These are phyloP conservation scores for Aspergillus floridensis DNA, from an alignment of 2,329 filamentous ascomycete species.

Conservation along the genomic window DNA sequence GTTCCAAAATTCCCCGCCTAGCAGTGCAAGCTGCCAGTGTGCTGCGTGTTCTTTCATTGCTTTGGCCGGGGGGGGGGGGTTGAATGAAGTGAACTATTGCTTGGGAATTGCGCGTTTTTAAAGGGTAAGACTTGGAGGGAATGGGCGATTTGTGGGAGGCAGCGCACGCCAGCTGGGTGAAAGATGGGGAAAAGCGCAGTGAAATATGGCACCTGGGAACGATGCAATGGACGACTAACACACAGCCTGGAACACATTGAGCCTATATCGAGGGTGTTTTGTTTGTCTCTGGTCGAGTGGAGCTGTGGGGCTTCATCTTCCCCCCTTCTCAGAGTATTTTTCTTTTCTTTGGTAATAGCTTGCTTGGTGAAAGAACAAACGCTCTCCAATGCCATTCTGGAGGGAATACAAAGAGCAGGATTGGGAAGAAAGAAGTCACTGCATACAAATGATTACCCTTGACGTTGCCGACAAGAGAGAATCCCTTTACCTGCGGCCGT, in stretches of 20 bases:
- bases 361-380: too few species aligned
- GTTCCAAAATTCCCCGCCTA: constrained; percentile 31
- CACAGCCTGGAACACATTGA: background rate
- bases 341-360: too few species aligned
- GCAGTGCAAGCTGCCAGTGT: constrained; percentile 28
- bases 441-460: too few species aligned
- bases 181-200: background rate
- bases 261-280: background rate
- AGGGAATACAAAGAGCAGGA: too few species aligned
- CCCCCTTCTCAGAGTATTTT: too few species aligned
- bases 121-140: background rate
- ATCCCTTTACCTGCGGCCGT: too few species aligned
- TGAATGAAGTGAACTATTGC: too few species aligned
- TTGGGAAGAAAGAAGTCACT: too few species aligned
- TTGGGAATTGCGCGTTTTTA: too few species aligned
- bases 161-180: background rate
- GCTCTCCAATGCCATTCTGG: too few species aligned
- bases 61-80: too few species aligned
- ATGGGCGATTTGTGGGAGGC: background rate
- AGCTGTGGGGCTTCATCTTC: background rate
- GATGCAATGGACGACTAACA: background rate
- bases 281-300: background rate
- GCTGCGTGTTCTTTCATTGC: constrained; percentile 21
- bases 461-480: too few species aligned
- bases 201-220: background rate